Base-by-base conservation (phyloP, 2,329 filamentous ascomycete species). In the Stagonosporopsis cucurbitacearum region DNA sequence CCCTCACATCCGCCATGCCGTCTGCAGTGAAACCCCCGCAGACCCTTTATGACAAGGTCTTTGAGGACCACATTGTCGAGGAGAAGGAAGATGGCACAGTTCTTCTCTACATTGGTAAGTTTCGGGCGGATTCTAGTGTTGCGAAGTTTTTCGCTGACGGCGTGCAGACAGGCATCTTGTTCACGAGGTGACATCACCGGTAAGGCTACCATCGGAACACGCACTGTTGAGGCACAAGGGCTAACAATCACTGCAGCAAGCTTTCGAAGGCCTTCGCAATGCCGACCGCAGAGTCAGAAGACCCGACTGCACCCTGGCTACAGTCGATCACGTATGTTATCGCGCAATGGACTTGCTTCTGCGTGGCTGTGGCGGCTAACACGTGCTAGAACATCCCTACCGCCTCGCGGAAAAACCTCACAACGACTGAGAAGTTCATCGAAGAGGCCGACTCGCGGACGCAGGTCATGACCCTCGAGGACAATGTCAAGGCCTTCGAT, bases 31-130 rank as follows among this genome's bases (percentile, higher is more conserved):
- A 83, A 76, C 84, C 82, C 63, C 91, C 91, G 51, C 88, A 88
- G 79, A 96, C 93, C 68, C 84, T 97, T 73, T 98, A 98, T 81
- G 94, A 98, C 84, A 98, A 98, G 87, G 93, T 98, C 78, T 89
- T 98, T 71, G 86, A 91, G 70, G 89, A 89, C 80, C 95, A 99
- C 78, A 89, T 98, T 70, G 93, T 99, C 73, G 91, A 97, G 72
- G 90, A 96, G 85, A 91, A 93, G 84, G 86, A 92, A 52, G 94
- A 98, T 79, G 94, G 94, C 78, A 97, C 93, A 55, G 83, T 96
- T 69, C 81, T 96, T 63, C 84, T 98, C 57, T 98, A 98, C 77
- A 98, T 98, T 74, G 92, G 92, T 92, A 82, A 66, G 86, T 76
- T 23, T 40, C 15, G 44, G n/a, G 37, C 22, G 33, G 30, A 45